Conservation (phyloP, 108 stramenopile genomes). For the Seminavis robusta region DNA sequence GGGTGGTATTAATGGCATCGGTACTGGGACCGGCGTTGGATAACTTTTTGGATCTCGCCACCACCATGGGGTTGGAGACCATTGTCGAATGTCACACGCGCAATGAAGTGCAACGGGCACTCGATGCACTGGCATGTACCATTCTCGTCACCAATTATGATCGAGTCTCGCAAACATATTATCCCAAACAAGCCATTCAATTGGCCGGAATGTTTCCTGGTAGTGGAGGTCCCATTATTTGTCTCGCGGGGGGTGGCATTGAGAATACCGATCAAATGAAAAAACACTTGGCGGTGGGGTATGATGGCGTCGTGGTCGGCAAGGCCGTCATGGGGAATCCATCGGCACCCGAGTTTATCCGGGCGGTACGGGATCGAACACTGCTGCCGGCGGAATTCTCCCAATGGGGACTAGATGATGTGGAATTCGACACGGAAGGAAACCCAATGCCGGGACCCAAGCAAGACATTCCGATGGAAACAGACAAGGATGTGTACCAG, state of each 20-base stretch:
- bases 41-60: conserved; percentile 83
- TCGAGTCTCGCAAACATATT: conserved; percentile 55
- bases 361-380: conserved; percentile 79
- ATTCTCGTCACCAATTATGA: conserved; percentile 86
- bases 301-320: conserved; percentile 86
- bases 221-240: conserved; percentile 78
- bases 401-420: conserved; percentile 81
- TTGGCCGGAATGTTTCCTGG: conserved; percentile 87
- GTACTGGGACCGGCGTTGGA: conserved; percentile 81
- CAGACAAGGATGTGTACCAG: conserved; percentile 17
- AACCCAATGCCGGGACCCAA: conserved; percentile 69
- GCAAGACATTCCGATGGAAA: conserved; percentile 24
- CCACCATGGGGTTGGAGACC: conserved; percentile 82
- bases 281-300: conserved; percentile 78
- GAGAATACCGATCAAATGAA: conserved; percentile 79
- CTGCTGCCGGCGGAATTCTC: conserved; percentile 82
- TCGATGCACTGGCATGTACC: conserved; percentile 75
- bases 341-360: conserved; percentile 82
- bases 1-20: conserved; percentile 71
- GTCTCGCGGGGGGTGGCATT: conserved; percentile 79
- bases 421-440: conserved; percentile 80
- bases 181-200: conserved; percentile 78
- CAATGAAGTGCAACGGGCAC: conserved; percentile 80
- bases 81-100: conserved; percentile 90
- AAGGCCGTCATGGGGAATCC: conserved; percentile 82